These are phyloP conservation scores for Citrus trifoliata DNA, from an alignment of 345 rosid genomes.

Conservation along the genomic window DNA sequence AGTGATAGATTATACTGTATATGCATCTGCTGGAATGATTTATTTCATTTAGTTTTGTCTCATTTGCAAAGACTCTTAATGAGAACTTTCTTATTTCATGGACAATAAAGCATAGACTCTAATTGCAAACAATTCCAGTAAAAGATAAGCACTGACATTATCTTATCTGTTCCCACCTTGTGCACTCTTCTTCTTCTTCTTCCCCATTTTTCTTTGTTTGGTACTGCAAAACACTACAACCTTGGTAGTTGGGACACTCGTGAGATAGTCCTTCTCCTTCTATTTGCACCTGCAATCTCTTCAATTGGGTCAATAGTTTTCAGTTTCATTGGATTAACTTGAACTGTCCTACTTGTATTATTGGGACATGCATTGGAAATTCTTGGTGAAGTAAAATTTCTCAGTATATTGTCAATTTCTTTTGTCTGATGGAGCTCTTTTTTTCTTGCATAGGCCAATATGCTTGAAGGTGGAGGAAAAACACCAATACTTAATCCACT, in stretches of 20 bases:
- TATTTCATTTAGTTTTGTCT: neutral
- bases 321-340: neutral
- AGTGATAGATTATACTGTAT: neutral
- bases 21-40: neutral
- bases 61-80: neutral
- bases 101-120: neutral
- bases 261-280: neutral
- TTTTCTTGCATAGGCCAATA: slow-evolving; percentile 51
- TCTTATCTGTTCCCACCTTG: neutral
- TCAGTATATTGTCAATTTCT: neutral
- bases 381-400: neutral
- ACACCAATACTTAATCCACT: slow-evolving; percentile 64
- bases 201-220: neutral
- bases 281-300: neutral
- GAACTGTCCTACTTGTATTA: neutral
- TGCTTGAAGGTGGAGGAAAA: slow-evolving; percentile 96
- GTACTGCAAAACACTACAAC: neutral
- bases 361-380: neutral
- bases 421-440: slow-evolving; percentile 17
- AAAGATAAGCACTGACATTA: neutral
- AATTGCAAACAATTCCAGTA: neutral
- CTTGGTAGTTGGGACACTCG: neutral
- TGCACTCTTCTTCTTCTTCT: neutral
- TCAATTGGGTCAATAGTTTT: neutral
- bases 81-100: neutral